Evolutionary conservation across 768 basidiomycete species (phyloP), one percentile per base, ranked within the genome.

Genomic region (Mycena crocata): DNA sequence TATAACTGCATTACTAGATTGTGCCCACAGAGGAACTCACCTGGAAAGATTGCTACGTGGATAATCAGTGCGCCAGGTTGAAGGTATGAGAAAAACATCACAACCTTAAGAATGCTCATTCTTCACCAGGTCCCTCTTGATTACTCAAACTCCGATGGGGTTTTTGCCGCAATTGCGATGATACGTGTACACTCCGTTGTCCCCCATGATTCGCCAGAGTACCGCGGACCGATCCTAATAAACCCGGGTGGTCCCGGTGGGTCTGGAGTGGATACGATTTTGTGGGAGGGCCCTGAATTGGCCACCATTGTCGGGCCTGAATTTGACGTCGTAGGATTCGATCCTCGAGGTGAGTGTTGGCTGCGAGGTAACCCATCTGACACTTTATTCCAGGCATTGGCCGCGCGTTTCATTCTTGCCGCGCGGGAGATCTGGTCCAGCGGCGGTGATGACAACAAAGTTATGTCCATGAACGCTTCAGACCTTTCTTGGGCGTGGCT

Each of bases 261-360:
- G 44, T 65, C 66, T 2, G 72, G 72, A 2, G 69, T 73, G 24
- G 54, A 58, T 34, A 44, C 61, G 7, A 50, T 64, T 28, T 14
- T 7, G 7, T 5, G n/a, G 4, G n/a, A 3, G 26, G 68, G 63
- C 10, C 2, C 12, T 1, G 32, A 21, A 19, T 19, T 70, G 4
- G 40, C 62, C 24, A 46, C n/a, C 5, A 59, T 72, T 17, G 49
- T 70, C 3, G 72, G 71, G 8, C 68, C 62, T 26, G 60, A 68
- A 34, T 73, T 65, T 46, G 71, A 73, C 32, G 30, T 68, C 13
- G 44, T 73, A 14, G 65, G 73, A 21, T 70, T 73, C 34, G 73
- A 73, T 65, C 73, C 73, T n/a, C 66, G 73, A 30, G 73, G 73
- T 69, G 52, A 42, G 67, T 62, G n/a, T n/a, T n/a, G n/a, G n/a